A percentile compares a stretch with the other conserved stretches of the same genome.
These are phyloP conservation scores for Thinopyrum elongatum DNA, from an alignment of 176 grass and related monocot genomes.

Conservation along the genomic window DNA sequence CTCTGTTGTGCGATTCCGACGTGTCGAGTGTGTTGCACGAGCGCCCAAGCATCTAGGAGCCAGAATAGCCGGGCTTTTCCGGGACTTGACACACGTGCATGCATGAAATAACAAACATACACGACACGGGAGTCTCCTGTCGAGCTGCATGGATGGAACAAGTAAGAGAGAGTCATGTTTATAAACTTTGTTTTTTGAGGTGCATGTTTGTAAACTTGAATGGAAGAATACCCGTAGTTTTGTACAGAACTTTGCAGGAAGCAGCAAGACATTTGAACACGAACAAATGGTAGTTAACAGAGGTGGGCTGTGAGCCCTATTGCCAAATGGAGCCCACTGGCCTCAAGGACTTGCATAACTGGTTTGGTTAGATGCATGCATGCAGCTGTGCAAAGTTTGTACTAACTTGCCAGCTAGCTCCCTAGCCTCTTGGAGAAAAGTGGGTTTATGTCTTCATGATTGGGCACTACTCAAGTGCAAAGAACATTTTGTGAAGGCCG, in stretches of 20 bases:
- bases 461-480: conserved; percentile 2
- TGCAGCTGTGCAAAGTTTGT: conserved; percentile 4
- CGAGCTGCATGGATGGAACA: not conserved
- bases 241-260: not conserved
- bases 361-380: not conserved
- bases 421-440: conserved; percentile 22
- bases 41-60: conserved; percentile 12
- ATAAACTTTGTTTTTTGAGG: too few species aligned
- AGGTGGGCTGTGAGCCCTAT: not conserved
- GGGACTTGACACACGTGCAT: not conserved
- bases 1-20: not conserved
- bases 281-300: not conserved
- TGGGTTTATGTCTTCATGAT: conserved; percentile 10
- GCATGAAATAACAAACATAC: not conserved
- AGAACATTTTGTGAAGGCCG: conserved; percentile 19
- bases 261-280: not conserved
- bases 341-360: not conserved
- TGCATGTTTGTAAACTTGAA: not conserved
- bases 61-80: not conserved
- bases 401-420: conserved; percentile 13
- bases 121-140: not conserved
- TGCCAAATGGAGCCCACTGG: not conserved
- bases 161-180: not conserved
- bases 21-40: conserved; percentile 34
- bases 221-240: not conserved